Evolutionary conservation across 768 basidiomycete genomes (phyloP).

Genomic region (Tylopilus sp.): DNA sequence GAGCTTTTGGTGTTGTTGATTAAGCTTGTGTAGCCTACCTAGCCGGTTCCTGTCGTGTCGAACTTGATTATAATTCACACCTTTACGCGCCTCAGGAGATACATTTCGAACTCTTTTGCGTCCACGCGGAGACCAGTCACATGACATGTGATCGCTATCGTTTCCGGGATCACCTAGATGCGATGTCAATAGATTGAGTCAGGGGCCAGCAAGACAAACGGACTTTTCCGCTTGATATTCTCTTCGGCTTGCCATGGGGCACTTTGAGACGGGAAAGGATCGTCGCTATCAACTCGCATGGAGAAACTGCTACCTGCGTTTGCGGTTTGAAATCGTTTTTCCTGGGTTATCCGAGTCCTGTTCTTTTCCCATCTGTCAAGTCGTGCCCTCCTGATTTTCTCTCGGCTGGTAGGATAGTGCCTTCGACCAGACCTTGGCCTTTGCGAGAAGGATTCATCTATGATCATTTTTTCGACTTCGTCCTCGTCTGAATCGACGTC

Average conservation of each 20-base stretch:
- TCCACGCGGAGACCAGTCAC: constrained; percentile 23
- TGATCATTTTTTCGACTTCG: constrained; percentile 50
- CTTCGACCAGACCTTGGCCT: constrained; percentile 12
- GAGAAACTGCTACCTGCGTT: constrained; percentile 28
- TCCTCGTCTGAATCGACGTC: constrained; percentile 38
- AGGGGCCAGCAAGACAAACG: not conserved
- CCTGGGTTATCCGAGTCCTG: constrained; percentile 14
- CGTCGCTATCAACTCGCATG: constrained; percentile 28
- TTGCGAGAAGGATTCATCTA: constrained; percentile 33
- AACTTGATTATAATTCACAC: constrained; percentile 34
- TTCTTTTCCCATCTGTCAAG: constrained; percentile 27
- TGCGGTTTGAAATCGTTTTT: constrained; percentile 30
- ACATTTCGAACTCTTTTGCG: constrained; percentile 51
- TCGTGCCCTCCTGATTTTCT: constrained; percentile 30
- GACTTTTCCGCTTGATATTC: constrained; percentile 49
- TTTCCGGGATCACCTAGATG: constrained; percentile 22
- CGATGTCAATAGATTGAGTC: not conserved
- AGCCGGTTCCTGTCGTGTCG: constrained; percentile 43
- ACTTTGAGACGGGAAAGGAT: constrained; percentile 13
- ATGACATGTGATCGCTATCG: constrained; percentile 27
- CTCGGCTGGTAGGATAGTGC: constrained; percentile 27
- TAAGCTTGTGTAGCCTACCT: constrained; percentile 37
- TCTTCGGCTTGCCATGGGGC: constrained; percentile 27
- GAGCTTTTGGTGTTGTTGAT: constrained; percentile 35
- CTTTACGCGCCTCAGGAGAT: constrained; percentile 43